A percentile compares a stretch with the other conserved stretches of the same genome.
Conservation (phyloP, 164 flowering plant species). For the Akebia trifoliata region DNA sequence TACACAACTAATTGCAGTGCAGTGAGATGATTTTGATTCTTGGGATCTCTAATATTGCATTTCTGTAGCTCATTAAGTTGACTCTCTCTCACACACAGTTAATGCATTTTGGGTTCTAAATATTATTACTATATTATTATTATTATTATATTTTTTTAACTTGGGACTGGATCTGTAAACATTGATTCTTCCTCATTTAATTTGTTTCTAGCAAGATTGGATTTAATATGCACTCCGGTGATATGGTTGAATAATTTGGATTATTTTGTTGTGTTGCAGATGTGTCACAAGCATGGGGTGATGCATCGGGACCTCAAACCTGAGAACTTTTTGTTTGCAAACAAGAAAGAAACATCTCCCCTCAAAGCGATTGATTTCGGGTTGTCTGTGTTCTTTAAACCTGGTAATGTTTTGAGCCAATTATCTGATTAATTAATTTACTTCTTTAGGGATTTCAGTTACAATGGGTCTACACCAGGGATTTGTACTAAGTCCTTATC, state of each 20-base stretch:
- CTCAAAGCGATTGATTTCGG: constrained; percentile 93
- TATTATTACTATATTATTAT: neutral
- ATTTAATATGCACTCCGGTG: neutral
- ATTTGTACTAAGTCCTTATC: too few relatives aligned
- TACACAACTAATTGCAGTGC: neutral
- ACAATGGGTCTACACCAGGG: too few relatives aligned
- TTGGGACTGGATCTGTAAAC: neutral
- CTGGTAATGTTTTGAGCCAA: constrained; percentile 40
- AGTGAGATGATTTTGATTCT: neutral
- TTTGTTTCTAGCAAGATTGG: constrained; percentile 1
- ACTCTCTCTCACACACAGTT: too few relatives aligned
- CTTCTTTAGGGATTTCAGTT: neutral
- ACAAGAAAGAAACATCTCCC: constrained; percentile 79
- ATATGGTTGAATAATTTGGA: neutral
- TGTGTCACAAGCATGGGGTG: constrained; percentile 92
- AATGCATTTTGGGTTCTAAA: too few relatives aligned
- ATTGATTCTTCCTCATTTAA: neutral
- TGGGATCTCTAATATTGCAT: constrained; percentile 7
- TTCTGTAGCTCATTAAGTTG: neutral
- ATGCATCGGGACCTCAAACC: constrained; percentile 97
- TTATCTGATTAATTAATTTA: neutral
- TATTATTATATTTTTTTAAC: neutral
- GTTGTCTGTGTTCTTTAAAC: constrained; percentile 77
- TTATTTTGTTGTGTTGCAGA: constrained; percentile 33
- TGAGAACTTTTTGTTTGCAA: constrained; percentile 83